Conservation (phyloP, 2,329 filamentous ascomycete genomes). For the Fusarium secorum region DNA sequence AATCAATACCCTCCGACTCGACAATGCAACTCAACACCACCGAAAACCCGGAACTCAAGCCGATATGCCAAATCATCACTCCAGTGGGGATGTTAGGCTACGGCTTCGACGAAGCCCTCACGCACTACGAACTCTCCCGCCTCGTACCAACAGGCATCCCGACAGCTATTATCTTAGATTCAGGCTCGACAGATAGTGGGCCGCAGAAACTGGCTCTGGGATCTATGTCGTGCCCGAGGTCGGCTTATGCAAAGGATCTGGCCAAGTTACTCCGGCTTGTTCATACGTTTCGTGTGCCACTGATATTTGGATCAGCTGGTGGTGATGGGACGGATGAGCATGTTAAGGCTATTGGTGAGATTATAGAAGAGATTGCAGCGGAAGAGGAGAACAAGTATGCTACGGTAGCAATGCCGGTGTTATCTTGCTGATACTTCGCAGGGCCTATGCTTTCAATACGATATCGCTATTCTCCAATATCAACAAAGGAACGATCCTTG, state of each 20-base stretch:
- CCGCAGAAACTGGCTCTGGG: conserved; percentile 54
- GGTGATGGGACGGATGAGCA: conserved; percentile 58
- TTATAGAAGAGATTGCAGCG: conserved; percentile 43
- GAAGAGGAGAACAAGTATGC: conserved; percentile 14
- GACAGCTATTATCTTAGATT: conserved; percentile 48
- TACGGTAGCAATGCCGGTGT: rapidly evolving
- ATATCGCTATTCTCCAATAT: conserved; percentile 52
- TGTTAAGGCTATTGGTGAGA: conserved; percentile 50
- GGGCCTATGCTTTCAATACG: conserved; percentile 43
- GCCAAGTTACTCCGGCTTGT: conserved; percentile 48
- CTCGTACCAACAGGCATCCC: conserved; percentile 43
- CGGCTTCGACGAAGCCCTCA: conserved; percentile 51
- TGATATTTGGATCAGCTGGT: conserved; percentile 56
- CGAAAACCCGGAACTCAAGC: neutral
- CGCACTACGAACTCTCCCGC: conserved; percentile 31
- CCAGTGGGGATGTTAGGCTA: conserved; percentile 60
- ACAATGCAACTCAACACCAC: neutral
- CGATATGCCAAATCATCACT: conserved; percentile 48
- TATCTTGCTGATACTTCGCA: neutral
- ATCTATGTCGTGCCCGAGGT: conserved; percentile 50
- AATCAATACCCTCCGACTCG: too few relatives aligned
- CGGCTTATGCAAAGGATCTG: conserved; percentile 54
- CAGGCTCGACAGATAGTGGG: conserved; percentile 48
- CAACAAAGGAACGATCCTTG: conserved; percentile 44
- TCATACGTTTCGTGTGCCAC: conserved; percentile 45